phyloP scores from a whole-genome alignment of 2,329 filamentous ascomycete genomes.

The Alternaria ethzedia region DNA sequence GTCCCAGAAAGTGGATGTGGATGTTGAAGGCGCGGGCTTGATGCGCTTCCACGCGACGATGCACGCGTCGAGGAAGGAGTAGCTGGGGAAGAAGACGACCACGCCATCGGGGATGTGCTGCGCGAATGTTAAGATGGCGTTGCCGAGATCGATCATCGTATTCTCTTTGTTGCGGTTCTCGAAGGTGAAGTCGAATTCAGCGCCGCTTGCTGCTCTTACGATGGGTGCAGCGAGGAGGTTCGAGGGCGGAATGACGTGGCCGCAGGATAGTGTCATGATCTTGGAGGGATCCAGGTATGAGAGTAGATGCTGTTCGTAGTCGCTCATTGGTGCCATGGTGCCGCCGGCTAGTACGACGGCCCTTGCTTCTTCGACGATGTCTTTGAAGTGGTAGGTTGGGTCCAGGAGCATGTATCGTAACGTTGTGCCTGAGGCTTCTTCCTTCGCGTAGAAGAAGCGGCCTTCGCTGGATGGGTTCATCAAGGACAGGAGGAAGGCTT shows the following conservation, averaged over 20 bases:
- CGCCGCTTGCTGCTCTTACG: conserved; percentile 54
- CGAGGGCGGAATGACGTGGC: conserved; percentile 85
- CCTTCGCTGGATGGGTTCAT: conserved; percentile 82
- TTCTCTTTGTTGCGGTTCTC: conserved; percentile 71
- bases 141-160: conserved; percentile 77
- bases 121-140: conserved; percentile 74
- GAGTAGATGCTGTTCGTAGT: conserved; percentile 87
- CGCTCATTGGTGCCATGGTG: conserved; percentile 96
- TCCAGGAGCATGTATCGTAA: conserved; percentile 89
- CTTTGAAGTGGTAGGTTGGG: conserved; percentile 87
- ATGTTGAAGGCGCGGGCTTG: not conserved
- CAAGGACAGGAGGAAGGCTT: conserved; percentile 75
- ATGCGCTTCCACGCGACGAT: conserved; percentile 50
- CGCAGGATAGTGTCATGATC: conserved; percentile 85
- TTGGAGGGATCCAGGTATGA: conserved; percentile 69
- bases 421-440: conserved; percentile 60
- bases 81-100: conserved; percentile 95
- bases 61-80: conserved; percentile 84
- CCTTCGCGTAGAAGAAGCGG: conserved; percentile 63
- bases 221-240: conserved; percentile 84
- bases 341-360: conserved; percentile 92
- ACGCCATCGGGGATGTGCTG: conserved; percentile 82
- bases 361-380: conserved; percentile 81
- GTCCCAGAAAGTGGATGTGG: conserved; percentile 57
- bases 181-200: conserved; percentile 85